These are phyloP conservation scores for Chrysoporthe puriensis DNA, from an alignment of 2,329 filamentous ascomycete species.

Conservation along the genomic window DNA sequence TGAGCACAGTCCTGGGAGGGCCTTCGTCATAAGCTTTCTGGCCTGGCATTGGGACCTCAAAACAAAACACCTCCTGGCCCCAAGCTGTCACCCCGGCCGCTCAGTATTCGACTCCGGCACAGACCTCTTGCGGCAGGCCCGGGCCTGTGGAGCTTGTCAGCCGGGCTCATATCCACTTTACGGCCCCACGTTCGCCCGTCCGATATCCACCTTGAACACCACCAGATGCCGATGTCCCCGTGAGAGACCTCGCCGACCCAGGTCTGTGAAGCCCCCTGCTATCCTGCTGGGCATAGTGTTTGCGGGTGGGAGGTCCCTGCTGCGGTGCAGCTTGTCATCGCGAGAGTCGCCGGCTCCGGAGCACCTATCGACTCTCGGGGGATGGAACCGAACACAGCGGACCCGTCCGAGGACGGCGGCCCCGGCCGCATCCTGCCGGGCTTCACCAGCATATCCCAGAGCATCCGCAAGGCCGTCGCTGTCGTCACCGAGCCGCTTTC, in stretches of 20 bases:
- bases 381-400: neutral
- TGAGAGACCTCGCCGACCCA: neutral
- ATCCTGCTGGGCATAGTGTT: neutral
- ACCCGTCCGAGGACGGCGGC: neutral
- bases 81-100: neutral
- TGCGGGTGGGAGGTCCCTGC: neutral
- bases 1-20: neutral
- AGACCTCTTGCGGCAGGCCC: neutral
- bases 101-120: neutral
- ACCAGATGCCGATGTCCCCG: neutral
- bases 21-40: neutral
- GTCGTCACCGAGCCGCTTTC: slow-evolving; percentile 24
- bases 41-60: neutral
- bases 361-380: neutral
- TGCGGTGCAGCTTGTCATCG: neutral
- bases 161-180: neutral
- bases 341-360: too few species aligned
- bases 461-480: slow-evolving; percentile 16
- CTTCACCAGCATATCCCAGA: slow-evolving; percentile 8
- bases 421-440: neutral
- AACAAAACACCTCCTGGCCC: neutral
- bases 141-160: neutral
- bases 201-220: neutral
- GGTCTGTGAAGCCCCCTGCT: neutral
- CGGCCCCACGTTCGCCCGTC: slow-evolving; percentile 2